phyloP scores from a whole-genome alignment of 805 yeast species.

The Myxozyma neglecta region DNA sequence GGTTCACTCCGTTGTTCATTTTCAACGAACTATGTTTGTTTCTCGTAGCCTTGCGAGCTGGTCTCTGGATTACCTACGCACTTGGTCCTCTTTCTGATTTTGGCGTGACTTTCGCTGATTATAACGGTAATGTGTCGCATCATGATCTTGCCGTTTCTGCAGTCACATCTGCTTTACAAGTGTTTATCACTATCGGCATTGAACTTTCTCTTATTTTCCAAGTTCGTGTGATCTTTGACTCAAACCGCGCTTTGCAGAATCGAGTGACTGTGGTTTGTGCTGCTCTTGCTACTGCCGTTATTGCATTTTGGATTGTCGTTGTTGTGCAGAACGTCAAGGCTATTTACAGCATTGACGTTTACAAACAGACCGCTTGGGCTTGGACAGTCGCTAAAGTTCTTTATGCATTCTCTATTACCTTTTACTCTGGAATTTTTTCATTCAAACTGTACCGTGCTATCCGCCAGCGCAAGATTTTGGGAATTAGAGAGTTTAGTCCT shows the following conservation, averaged over 20 bases:
- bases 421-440: conserved; percentile 60
- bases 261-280: conserved; percentile 52
- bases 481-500: conserved; percentile 78
- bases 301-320: conserved; percentile 60
- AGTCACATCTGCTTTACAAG: conserved; percentile 61
- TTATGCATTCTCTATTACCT: conserved; percentile 66
- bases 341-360: conserved; percentile 45
- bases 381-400: conserved; percentile 46
- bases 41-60: conserved; percentile 59
- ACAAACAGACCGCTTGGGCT: conserved; percentile 47
- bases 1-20: conserved; percentile 67
- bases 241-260: conserved; percentile 41
- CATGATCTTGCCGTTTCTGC: conserved; percentile 52
- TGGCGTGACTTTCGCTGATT: conserved; percentile 50
- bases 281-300: conserved; percentile 53
- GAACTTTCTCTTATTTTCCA: conserved; percentile 72
- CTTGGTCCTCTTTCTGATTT: conserved; percentile 54
- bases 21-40: conserved; percentile 64
- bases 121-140: conserved; percentile 44
- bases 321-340: conserved; percentile 45
- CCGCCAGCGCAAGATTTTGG: conserved; percentile 69
- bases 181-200: conserved; percentile 59
- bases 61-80: conserved; percentile 56
- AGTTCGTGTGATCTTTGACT: conserved; percentile 61
- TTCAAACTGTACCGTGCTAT: conserved; percentile 69